phyloP scores from a whole-genome alignment of 2,329 filamentous ascomycete genomes.

The Venturia carpophila region DNA sequence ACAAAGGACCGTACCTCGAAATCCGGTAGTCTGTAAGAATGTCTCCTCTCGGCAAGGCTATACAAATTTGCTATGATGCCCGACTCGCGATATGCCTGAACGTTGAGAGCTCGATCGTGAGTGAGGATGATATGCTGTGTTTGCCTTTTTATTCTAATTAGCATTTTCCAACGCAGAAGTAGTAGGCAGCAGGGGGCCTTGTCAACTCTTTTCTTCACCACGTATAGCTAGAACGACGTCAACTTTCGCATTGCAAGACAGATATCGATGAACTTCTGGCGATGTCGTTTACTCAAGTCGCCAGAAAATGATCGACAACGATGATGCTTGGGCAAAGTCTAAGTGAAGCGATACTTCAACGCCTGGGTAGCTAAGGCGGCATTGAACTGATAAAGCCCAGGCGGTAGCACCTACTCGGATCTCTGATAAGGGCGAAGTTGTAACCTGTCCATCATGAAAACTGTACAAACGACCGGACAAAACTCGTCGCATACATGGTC shows the following conservation, averaged over 20 bases:
- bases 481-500: neutral
- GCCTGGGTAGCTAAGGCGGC: no score
- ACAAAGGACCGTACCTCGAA: conserved; percentile 3
- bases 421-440: conserved; percentile 6
- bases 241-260: no score
- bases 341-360: no score
- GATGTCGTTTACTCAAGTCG: no score
- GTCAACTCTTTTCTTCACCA: no score
- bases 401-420: neutral
- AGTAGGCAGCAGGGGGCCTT: neutral
- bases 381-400: no score
- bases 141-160: neutral
- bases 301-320: no score
- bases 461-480: neutral
- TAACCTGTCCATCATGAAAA: neutral
- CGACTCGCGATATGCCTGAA: neutral
- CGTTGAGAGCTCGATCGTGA: neutral
- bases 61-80: neutral
- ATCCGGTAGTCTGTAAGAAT: neutral
- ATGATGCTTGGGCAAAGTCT: no score
- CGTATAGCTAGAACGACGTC: no score
- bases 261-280: no score
- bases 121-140: neutral
- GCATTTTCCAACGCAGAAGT: neutral
- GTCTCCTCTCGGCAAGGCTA: neutral